Percentiles rank a stretch among this genome's conserved stretches.
Evolutionary conservation across 352 stramenopile species (phyloP).

Genomic region (Elongisporangium prolatum): DNA sequence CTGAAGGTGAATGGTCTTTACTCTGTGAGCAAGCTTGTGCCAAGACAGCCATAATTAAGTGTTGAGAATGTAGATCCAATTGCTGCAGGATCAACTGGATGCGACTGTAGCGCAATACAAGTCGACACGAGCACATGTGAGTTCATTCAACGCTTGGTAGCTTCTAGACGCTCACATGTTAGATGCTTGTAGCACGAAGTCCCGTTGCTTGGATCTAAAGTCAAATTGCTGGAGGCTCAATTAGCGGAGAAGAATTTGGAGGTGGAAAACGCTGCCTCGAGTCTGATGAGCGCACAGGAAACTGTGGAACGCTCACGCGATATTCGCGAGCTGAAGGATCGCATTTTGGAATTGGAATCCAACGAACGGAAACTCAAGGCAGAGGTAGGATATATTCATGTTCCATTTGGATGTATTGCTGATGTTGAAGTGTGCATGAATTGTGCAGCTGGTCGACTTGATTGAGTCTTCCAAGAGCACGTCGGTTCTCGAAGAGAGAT

Average conservation of each 20-base stretch:
- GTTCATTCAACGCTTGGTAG: not conserved
- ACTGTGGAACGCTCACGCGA: constrained; percentile 45
- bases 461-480: constrained; percentile 63
- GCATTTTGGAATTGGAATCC: constrained; percentile 54
- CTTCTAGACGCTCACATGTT: not conserved
- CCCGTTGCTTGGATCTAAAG: constrained; percentile 57
- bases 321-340: constrained; percentile 49
- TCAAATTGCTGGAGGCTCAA: constrained; percentile 57
- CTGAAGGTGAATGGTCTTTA: constrained; percentile 33
- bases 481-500: constrained; percentile 57
- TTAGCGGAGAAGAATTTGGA: constrained; percentile 59
- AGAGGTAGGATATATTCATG: constrained; percentile 30
- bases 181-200: constrained; percentile 31
- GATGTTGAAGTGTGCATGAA: not conserved
- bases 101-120: not conserved
- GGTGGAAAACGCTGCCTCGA: constrained; percentile 35
- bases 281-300: constrained; percentile 37
- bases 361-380: constrained; percentile 63
- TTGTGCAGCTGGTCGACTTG: constrained; percentile 46
- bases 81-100: constrained; percentile 59
- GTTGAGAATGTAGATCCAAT: constrained; percentile 33
- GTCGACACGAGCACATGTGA: not conserved
- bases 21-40: not conserved
- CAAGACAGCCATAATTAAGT: not conserved
- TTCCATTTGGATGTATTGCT: not conserved